phyloP scores from a whole-genome alignment of 495 filamentous ascomycete genomes.

The Cercophora samala region DNA sequence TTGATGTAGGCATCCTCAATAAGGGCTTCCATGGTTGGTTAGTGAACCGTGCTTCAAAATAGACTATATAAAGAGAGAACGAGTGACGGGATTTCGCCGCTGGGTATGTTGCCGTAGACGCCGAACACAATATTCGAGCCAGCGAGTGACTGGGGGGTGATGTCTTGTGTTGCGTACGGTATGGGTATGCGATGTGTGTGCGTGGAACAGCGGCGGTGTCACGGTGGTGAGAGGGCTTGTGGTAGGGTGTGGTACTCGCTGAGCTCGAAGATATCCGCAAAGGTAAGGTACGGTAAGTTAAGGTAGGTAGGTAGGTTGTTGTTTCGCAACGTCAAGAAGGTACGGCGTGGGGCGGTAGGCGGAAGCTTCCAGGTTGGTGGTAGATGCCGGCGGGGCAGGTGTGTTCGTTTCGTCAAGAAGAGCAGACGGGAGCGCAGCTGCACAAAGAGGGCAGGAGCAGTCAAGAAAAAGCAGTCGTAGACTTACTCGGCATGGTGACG shows the following conservation, averaged over 20 bases:
- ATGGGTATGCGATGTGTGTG: neutral
- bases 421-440: neutral
- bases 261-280: neutral
- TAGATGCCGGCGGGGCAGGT: neutral
- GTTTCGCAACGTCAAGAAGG: neutral
- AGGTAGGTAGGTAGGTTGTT: too few species aligned
- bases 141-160: neutral
- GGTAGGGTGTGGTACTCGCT: constrained; percentile 11
- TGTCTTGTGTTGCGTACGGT: neutral
- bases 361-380: neutral
- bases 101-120: neutral
- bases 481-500: constrained; percentile 40
- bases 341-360: neutral
- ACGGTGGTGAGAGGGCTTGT: constrained; percentile 1
- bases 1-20: constrained; percentile 46
- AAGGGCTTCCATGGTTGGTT: constrained; percentile 33
- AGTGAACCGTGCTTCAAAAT: constrained; percentile 15
- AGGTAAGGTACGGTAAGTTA: too few species aligned
- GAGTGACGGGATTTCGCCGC: neutral
- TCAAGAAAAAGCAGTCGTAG: constrained; percentile 7
- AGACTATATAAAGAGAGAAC: neutral
- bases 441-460: constrained; percentile 25
- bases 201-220: constrained; percentile 10
- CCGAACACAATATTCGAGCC: neutral
- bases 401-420: neutral